These are phyloP conservation scores for Populus ilicifolia DNA, from an alignment of 345 rosid genomes.

Conservation along the genomic window DNA sequence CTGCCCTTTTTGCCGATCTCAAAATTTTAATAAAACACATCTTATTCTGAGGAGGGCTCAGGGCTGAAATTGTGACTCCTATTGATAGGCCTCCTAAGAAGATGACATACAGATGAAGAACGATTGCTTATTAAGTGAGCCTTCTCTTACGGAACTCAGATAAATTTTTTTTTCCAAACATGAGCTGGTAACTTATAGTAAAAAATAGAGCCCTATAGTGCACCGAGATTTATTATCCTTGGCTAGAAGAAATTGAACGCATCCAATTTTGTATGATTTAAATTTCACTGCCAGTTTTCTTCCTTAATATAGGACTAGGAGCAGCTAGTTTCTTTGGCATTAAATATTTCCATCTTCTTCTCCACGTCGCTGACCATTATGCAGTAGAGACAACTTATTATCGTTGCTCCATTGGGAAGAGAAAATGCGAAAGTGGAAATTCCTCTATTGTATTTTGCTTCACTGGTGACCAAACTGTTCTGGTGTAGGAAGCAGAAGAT, in stretches of 20 bases:
- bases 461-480: too few relatives aligned
- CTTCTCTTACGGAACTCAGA: not conserved
- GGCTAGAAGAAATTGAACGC: not conserved
- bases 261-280: not conserved
- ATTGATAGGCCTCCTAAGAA: not conserved
- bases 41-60: not conserved
- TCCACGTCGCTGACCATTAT: not conserved
- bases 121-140: not conserved
- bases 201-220: not conserved
- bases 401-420: not conserved
- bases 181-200: not conserved
- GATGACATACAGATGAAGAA: not conserved
- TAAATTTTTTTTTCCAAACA: not conserved
- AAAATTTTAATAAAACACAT: not conserved
- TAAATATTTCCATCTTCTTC: not conserved
- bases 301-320: not conserved
- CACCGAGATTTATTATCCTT: not conserved
- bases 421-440: not conserved
- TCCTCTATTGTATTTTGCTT: not conserved
- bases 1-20: not conserved
- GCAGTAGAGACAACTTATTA: not conserved
- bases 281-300: not conserved
- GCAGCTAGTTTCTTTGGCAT: not conserved
- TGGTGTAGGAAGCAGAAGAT: not conserved
- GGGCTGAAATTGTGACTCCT: not conserved